Evolutionary conservation across 129 eudicot genomes (phyloP).

Genomic region (Centella asiatica): DNA sequence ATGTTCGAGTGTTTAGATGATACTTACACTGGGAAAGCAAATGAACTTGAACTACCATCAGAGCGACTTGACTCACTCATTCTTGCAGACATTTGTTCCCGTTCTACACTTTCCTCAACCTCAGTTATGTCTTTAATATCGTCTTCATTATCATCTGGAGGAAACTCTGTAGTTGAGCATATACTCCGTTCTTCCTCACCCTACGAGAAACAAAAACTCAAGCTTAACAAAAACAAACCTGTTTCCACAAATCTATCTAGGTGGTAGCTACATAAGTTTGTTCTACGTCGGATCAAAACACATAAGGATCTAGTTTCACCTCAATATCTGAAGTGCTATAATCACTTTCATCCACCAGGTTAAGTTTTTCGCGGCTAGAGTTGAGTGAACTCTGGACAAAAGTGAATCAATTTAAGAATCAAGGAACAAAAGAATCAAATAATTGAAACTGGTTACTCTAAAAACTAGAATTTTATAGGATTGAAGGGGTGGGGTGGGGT

Average conservation of each 20-base stretch:
- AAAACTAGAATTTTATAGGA: too few relatives aligned
- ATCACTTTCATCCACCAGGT: not conserved
- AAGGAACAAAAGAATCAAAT: too few relatives aligned
- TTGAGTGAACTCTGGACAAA: not conserved
- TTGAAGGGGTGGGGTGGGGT: too few relatives aligned
- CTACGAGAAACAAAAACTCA: slow-evolving; percentile 1
- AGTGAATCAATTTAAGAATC: too few relatives aligned
- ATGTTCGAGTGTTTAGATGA: not conserved
- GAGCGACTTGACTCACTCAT: slow-evolving; percentile 50
- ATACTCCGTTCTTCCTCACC: slow-evolving; percentile 15
- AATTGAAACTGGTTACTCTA: too few relatives aligned
- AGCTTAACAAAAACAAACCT: not conserved
- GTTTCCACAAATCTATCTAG: not conserved
- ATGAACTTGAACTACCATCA: slow-evolving; percentile 47
- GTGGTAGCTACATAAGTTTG: not conserved
- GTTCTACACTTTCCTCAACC: slow-evolving; percentile 21
- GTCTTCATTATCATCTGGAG: not conserved
- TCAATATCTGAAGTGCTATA: not conserved
- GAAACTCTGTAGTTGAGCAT: not conserved
- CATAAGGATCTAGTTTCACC: not conserved
- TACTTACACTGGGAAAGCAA: slow-evolving; percentile 66
- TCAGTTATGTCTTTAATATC: slow-evolving; percentile 12
- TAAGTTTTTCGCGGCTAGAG: not conserved
- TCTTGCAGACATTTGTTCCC: slow-evolving; percentile 18
- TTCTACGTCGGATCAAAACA: not conserved